Percentiles rank a stretch among this genome's conserved stretches.
Evolutionary conservation across 495 filamentous ascomycete species (phyloP).

Genomic region (Penicillium fimorum): DNA sequence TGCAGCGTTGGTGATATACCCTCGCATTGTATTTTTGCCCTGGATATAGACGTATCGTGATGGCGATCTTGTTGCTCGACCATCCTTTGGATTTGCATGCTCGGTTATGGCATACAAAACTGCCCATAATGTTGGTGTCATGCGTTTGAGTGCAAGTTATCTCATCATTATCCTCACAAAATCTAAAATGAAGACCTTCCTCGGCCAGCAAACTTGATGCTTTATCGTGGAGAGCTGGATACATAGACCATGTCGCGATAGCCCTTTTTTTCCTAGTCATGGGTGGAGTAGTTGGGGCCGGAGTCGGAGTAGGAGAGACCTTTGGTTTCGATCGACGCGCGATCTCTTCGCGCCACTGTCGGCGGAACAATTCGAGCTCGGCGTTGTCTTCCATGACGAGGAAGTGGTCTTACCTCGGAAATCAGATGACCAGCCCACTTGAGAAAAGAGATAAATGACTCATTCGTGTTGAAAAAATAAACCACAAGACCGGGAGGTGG

Average conservation of each 20-base stretch:
- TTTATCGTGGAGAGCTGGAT: constrained; percentile 36
- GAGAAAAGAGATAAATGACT: too few species aligned
- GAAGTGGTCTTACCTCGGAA: too few species aligned
- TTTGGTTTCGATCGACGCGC: too few species aligned
- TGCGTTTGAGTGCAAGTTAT: constrained; percentile 1
- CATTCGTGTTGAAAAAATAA: too few species aligned
- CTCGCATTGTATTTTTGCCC: constrained; percentile 44
- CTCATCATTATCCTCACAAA: constrained; percentile 14
- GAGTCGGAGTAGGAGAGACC: too few species aligned
- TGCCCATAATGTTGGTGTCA: constrained; percentile 34
- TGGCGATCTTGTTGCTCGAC: constrained; percentile 45
- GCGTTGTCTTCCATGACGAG: too few species aligned
- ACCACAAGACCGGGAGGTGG: too few species aligned
- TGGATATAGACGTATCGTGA: constrained; percentile 47
- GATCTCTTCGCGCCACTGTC: too few species aligned
- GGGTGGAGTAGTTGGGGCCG: too few species aligned
- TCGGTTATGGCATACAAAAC: constrained; percentile 26
- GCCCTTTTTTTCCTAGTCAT: neutral
- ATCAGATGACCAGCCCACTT: too few species aligned
- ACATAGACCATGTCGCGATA: constrained; percentile 36
- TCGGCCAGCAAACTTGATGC: constrained; percentile 34
- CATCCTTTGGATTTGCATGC: constrained; percentile 19
- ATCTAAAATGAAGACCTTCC: constrained; percentile 19
- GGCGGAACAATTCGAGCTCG: too few species aligned
- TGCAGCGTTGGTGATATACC: constrained; percentile 51